Base-by-base conservation (phyloP, 257 asterid genomes). In the Sherardia arvensis region DNA sequence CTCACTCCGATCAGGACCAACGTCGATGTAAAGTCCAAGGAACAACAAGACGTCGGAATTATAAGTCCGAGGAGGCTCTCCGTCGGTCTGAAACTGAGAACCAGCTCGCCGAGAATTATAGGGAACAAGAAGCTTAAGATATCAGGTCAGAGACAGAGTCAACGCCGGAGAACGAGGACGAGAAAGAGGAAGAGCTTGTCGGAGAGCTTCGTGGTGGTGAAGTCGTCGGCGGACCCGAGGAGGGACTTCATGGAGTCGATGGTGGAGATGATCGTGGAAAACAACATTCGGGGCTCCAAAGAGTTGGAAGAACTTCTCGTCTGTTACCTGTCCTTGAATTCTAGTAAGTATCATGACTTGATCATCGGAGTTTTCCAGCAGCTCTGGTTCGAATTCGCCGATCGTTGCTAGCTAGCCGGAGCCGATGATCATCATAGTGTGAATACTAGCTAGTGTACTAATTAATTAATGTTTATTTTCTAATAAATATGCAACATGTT, bases 201-300 rank as follows among this genome's bases (percentile, higher is more conserved):
- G 14, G 84, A 81, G 40, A 79, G 87, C 25, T 68, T 81, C 0
- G 94, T 87, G 60, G 86, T 86, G 54, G 80, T 86, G 80, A 86
- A 81, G 67, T 69, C 86, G 20, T 83, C 90, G 3, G 69, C 58
- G 69, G 83, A 86, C 71, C 94, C 94, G 1, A 45, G 70, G 45
- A 68, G 79, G 48, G 94, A 86, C 18, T 86, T 86, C 78, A 79
- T 64, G 69, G 85, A 86, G 9, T 86, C 94, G 1, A 86, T 86
- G 94, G 77, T 86, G 85, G 90, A 86, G 82, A 86, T 86, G 94
- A 86, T 86, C 0, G 59, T 79, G 15, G 87, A 86, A 81, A 83
- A 85, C 67, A 70, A 83, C 53, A 77, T 85, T 40, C 69, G 60
- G 27, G 76, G 68, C 3, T 74, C 94, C 0, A 79, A 72, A 64